A percentile compares a stretch with the other conserved stretches of the same genome.
These are phyloP conservation scores for Lanmaoa pseudosensibilis DNA, from an alignment of 768 basidiomycete species.

Conservation along the genomic window DNA sequence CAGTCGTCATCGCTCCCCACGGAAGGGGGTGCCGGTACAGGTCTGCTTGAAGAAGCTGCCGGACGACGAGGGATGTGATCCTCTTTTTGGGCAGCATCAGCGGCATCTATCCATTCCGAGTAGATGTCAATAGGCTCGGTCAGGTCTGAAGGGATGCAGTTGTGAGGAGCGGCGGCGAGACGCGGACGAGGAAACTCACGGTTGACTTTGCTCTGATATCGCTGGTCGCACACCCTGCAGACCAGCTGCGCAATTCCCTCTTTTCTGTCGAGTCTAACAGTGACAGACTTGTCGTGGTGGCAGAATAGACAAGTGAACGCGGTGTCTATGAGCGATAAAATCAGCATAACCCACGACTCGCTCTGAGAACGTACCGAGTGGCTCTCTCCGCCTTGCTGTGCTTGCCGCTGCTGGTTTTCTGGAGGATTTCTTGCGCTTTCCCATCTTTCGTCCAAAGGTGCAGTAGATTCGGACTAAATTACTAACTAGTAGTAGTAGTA, in stretches of 20 bases:
- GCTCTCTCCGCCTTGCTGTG: slow-evolving; percentile 62
- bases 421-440: slow-evolving; percentile 89
- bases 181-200: slow-evolving; percentile 49
- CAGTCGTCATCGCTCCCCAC: slow-evolving; percentile 50
- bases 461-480: not conserved
- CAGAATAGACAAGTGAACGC: slow-evolving; percentile 87
- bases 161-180: slow-evolving; percentile 12
- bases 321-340: slow-evolving; percentile 51
- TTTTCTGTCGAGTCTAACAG: slow-evolving; percentile 81
- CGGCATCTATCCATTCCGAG: slow-evolving; percentile 90
- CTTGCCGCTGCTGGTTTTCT: slow-evolving; percentile 71
- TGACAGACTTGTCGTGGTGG: slow-evolving; percentile 87
- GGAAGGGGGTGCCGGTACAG: slow-evolving; percentile 34
- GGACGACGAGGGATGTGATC: slow-evolving; percentile 53
- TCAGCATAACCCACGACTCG: slow-evolving; percentile 1
- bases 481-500: no score
- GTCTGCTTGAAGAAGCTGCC: slow-evolving; percentile 50
- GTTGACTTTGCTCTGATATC: slow-evolving; percentile 84
- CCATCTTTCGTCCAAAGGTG: slow-evolving; percentile 47
- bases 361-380: slow-evolving; percentile 54
- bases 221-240: slow-evolving; percentile 84
- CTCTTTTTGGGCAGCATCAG: slow-evolving; percentile 76
- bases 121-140: slow-evolving; percentile 89
- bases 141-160: slow-evolving; percentile 55
- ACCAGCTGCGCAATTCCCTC: slow-evolving; percentile 79